These are phyloP conservation scores for Cocos nucifera DNA, from an alignment of 176 grass and related monocot genomes.

Conservation along the genomic window DNA sequence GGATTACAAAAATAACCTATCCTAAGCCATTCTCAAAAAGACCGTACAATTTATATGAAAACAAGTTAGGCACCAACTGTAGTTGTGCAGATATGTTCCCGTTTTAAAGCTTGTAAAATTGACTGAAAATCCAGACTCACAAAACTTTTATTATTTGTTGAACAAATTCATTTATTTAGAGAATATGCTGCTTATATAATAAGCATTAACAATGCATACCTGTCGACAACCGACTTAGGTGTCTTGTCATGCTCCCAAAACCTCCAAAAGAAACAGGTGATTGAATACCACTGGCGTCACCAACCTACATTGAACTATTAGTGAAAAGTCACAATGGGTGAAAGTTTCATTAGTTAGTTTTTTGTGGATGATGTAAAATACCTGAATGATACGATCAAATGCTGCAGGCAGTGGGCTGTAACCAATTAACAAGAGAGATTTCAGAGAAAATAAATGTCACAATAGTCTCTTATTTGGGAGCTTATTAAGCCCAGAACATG, in stretches of 20 bases:
- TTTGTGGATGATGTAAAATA: slow-evolving; percentile 3
- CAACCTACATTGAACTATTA: slow-evolving; percentile 36
- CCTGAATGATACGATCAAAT: slow-evolving; percentile 92
- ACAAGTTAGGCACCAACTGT: too few relatives aligned
- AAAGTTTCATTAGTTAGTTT: background rate
- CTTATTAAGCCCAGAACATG: too few relatives aligned
- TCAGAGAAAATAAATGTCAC: slow-evolving; percentile 24
- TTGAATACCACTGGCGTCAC: slow-evolving; percentile 95
- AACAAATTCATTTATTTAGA: too few relatives aligned
- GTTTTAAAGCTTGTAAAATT: too few relatives aligned
- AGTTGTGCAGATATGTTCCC: too few relatives aligned
- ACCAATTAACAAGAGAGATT: slow-evolving; percentile 4
- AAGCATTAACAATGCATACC: slow-evolving; percentile 25
- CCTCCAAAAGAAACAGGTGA: slow-evolving; percentile 99
- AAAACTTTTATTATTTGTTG: too few relatives aligned
- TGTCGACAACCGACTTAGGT: slow-evolving; percentile 68
- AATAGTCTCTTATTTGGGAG: background rate
- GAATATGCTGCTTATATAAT: too few relatives aligned
- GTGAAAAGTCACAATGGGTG: slow-evolving; percentile 3
- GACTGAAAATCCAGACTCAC: too few relatives aligned
- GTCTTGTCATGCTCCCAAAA: slow-evolving; percentile 89
- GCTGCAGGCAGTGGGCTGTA: slow-evolving; percentile 81
- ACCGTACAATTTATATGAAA: too few relatives aligned
- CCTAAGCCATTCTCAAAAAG: too few relatives aligned
- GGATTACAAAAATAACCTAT: too few relatives aligned